Conservation (phyloP, 2,329 filamentous ascomycete genomes). For the Penicillium decumbens region DNA sequence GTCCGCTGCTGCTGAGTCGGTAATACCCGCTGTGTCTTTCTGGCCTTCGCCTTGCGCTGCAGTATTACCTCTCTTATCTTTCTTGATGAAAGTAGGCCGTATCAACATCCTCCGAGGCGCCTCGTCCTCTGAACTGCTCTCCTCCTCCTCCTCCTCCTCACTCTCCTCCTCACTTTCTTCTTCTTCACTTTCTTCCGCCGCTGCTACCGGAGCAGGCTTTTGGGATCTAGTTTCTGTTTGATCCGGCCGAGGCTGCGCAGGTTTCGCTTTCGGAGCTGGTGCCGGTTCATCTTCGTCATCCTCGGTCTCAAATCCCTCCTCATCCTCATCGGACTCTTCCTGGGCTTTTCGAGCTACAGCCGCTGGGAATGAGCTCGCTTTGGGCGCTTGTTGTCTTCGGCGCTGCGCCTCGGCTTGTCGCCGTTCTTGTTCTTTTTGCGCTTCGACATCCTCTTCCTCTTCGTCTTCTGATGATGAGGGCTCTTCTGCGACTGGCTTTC, state of each 20-base stretch:
- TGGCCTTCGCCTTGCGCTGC: conserved; percentile 22
- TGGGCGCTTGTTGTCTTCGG: conserved; percentile 44
- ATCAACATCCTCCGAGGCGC: conserved; percentile 53
- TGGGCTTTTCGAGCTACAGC: conserved; percentile 28
- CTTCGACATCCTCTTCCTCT: conserved; percentile 55
- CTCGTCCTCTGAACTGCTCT: conserved; percentile 55
- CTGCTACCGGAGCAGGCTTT: conserved; percentile 19
- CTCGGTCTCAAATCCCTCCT: conserved; percentile 60
- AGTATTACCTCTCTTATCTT: conserved; percentile 52
- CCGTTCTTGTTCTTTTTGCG: conserved; percentile 52
- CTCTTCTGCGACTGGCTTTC: conserved; percentile 61
- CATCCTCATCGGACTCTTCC: conserved; percentile 42
- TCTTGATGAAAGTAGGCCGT: conserved; percentile 64
- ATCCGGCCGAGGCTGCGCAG: conserved; percentile 13
- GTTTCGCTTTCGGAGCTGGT: conserved; percentile 18
- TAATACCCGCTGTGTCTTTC: conserved; percentile 16
- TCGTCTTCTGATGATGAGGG: conserved; percentile 49
- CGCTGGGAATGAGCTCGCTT: conserved; percentile 38
- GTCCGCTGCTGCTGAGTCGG: conserved; percentile 42
- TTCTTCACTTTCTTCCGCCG: conserved; percentile 38
- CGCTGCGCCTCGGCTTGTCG: conserved; percentile 32
- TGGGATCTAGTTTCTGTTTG: conserved; percentile 14
- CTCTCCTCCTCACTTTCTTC: conserved; percentile 47
- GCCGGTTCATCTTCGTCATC: conserved; percentile 37
- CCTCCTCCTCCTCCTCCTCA: conserved; percentile 43